Evolutionary conservation across 1,139 yeast genomes (phyloP).

Genomic region (Yamadazyma trypodendri): DNA sequence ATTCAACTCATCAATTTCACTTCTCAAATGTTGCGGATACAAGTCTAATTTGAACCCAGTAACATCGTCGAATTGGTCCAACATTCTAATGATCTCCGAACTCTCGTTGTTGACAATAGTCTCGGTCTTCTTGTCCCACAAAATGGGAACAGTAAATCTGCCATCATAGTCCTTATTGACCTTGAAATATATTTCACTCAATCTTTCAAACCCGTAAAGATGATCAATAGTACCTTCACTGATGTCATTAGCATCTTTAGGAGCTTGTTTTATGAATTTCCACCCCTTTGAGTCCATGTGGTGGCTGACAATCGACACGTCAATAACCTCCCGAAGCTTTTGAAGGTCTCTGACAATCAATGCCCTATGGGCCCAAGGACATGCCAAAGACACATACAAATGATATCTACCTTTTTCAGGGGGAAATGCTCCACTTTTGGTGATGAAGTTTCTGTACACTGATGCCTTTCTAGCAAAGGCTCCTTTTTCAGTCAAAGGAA

Average conservation of each 20-base stretch:
- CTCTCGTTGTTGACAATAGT: constrained; percentile 92
- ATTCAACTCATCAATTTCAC: constrained; percentile 72
- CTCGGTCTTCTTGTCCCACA: constrained; percentile 81
- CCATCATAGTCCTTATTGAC: constrained; percentile 76
- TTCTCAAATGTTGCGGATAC: constrained; percentile 56
- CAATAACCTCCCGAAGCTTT: constrained; percentile 64
- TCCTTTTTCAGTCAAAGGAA: constrained; percentile 39
- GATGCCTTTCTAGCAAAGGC: constrained; percentile 52
- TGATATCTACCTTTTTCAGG: constrained; percentile 85
- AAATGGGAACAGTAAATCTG: constrained; percentile 86
- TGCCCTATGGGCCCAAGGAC: constrained; percentile 96
- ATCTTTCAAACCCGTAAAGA: constrained; percentile 54
- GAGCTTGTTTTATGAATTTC: constrained; percentile 57
- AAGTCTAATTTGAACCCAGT: constrained; percentile 49
- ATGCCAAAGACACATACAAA: constrained; percentile 81
- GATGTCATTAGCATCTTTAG: constrained; percentile 29
- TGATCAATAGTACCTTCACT: constrained; percentile 66
- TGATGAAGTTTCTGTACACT: constrained; percentile 54
- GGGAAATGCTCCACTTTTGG: constrained; percentile 60
- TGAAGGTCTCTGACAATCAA: constrained; percentile 74
- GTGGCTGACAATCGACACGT: constrained; percentile 85
- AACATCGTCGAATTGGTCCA: constrained; percentile 59
- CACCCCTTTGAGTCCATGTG: constrained; percentile 83
- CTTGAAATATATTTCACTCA: constrained; percentile 71
- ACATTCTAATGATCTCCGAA: constrained; percentile 81